Base-by-base conservation (phyloP, 2,329 filamentous ascomycete species). In the Penicillium brevicompactum region DNA sequence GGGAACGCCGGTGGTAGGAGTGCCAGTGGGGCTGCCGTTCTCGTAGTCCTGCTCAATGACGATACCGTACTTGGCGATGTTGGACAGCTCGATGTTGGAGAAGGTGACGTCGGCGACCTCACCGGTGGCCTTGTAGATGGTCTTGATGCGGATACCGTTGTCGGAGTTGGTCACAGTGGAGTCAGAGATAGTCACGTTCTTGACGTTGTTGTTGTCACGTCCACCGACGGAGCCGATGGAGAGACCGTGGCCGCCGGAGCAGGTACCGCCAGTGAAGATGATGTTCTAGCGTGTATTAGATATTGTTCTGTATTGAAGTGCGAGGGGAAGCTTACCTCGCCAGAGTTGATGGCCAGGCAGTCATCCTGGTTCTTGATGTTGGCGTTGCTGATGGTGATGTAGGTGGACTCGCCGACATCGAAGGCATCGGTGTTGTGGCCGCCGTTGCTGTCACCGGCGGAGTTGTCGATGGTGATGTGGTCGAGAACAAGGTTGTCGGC, bases 121-220 rank as follows among this genome's bases (percentile, higher is more conserved):
- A 43, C 84, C 84, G 0, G 79, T 84, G 4, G 76, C 77, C 49
- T 73, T 78, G 42, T 71, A 78, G 24, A 81, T 77, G 10, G 81
- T 82, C 76, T 87, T 87, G 73, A 86, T 80, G 55, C 83, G 82
- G 47, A 84, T 75, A 51, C 82, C 84, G 67, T 85, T 84, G 48
- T 78, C 69, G 0, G 81, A 84, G 67, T 85, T 73, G 55, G 62
- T 68, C 57, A 86, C 76, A 18, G 70, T 76, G 9, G 75, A 78
- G 56, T 77, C 73, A 32, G 75, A 67, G 60, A 87, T 81, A 22
- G 72, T 74, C n/a, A 87, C 77, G 49, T 75, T 78, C 24, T 77
- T 67, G 49, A 87, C 84, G 7, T 63, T 70, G 73, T 87, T 86
- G 71, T 84, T 72, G 49, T 63, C 66, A 46, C 82, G 81, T 13